Base-by-base conservation (phyloP, 139 green algal genomes). In the Chlorella sp. region DNA sequence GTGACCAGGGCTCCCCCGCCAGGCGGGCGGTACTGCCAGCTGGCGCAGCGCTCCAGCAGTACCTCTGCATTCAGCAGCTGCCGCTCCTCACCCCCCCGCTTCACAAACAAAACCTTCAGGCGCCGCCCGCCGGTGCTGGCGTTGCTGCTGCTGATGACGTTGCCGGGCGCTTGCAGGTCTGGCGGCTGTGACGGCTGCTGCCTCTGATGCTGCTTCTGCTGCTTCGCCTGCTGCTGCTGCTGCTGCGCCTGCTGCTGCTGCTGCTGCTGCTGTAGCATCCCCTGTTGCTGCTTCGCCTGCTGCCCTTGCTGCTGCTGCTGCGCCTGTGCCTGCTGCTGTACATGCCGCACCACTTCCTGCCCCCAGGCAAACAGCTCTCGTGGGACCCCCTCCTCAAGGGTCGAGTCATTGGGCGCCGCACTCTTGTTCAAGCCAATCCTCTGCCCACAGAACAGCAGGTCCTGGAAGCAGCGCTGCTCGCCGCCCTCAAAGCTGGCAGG, bases 401-500 rank as follows among this genome's bases (percentile, higher is more conserved):
- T 12, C 28, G 37, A 26, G 11, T 71, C 64, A 26, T 26, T 71
- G 22, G 21, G 21, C 7, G 22, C 21, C 64, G 64, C 64, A 18
- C 21, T 18, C 2, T 14, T 9, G 21, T 14, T 28, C 21, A 26
- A 26, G 21, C 21, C 21, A 71, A 28, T 28, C 21, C 24, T 71
- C 64, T 26, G 64, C 21, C 80, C 82, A 21, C 82, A 86, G n/a
- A 77, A 75, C 18, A 86, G 76, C n/a, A 86, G n/a, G 60, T 75
- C 64, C 21, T 53, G 19, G 15, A 86, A 86, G 60, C 82, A 86
- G 57, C 82, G 82, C 82, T 77, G 82, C 82, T 86, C 82, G 19
- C 82, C 82, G n/a, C 82, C 82, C 57, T 86, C 82, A 24, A 30
- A 86, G 57, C 81, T 86, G 9, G 36, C 30, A 1, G 53, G 81